Evolutionary conservation across 1,139 yeast species (phyloP).

Genomic region (Candida albicans): DNA sequence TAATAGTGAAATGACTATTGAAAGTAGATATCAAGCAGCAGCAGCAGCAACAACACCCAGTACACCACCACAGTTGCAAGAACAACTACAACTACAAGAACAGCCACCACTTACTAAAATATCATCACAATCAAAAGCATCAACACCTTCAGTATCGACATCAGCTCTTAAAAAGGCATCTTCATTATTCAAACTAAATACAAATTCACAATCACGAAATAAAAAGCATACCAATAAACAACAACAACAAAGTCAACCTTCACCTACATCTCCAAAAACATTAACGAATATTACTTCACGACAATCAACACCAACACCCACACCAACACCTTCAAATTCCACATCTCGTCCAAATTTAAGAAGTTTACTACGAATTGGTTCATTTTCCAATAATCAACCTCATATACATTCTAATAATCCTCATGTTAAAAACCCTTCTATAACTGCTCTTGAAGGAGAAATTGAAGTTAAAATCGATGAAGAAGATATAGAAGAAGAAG

Average conservation of each 20-base stretch:
- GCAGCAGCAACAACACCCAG: conserved; percentile 1
- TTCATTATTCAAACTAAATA: conserved; percentile 1
- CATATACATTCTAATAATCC: conserved; percentile 15
- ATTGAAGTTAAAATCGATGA: conserved; percentile 3
- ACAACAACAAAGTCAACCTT: neutral
- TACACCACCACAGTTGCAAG: neutral
- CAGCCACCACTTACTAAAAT: neutral
- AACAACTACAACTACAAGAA: neutral
- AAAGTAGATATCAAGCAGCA: conserved; percentile 1
- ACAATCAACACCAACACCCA: conserved; percentile 2
- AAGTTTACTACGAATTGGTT: conserved; percentile 16
- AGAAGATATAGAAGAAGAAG: neutral
- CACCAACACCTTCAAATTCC: conserved; percentile 1
- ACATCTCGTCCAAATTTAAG: conserved; percentile 11
- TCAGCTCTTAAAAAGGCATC: conserved; percentile 2
- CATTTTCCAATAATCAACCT: conserved; percentile 12
- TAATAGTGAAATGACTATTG: conserved; percentile 41
- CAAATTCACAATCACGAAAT: neutral
- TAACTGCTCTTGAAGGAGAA: neutral
- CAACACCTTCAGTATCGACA: conserved; percentile 1
- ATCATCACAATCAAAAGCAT: neutral
- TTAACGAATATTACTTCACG: conserved; percentile 1
- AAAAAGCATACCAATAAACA: neutral
- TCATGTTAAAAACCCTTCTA: conserved; percentile 6
- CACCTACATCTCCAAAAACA: neutral